Evolutionary conservation across 805 yeast genomes (phyloP), one percentile per base, ranked within the genome.

Genomic region (Kazachstania africana): DNA sequence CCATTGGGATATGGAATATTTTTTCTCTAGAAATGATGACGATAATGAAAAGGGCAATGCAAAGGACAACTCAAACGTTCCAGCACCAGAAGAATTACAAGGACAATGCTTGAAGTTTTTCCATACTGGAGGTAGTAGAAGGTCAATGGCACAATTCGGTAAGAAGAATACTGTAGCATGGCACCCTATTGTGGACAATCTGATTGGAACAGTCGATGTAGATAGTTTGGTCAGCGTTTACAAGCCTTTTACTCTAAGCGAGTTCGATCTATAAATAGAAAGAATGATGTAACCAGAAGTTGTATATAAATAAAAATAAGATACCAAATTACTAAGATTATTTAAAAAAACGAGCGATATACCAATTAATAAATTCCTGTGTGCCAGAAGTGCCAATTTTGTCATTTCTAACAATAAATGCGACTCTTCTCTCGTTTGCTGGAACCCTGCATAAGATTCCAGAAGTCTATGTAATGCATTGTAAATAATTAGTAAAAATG

Each of bases 41-140:
- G 65, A 59, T 12, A 62, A 51, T 16, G 66, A 57, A n/a, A 65
- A 59, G 4, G n/a, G n/a, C n/a, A n/a, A n/a, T n/a, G n/a, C n/a
- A n/a, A n/a, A n/a, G n/a, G 55, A 48, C 3, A 24, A 22, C 3
- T 26, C 23, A 16, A 33, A 24, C 13, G n/a, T 21, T 12, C 78
- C 72, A 38, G 38, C 39, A 4, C 42, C 44, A 26, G 50, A 45
- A 33, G 42, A 46, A 26, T 31, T 47, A 26, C 53, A 50, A 34
- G 43, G 46, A 8, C 53, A 46, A 27, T 51, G 54, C 27, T 33
- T 52, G 29, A 49, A 44, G 26, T 53, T 50, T 32, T 42, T 49
- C 31, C 57, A 50, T 28, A 46, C 45, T 3, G 50, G 54, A 16
- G 53, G 51, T 15, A 47, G 51, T 23, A 44, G 47, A 35, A 42